Evolutionary conservation across 805 yeast genomes (phyloP).

Genomic region (Jamesozyma jinghongensis): DNA sequence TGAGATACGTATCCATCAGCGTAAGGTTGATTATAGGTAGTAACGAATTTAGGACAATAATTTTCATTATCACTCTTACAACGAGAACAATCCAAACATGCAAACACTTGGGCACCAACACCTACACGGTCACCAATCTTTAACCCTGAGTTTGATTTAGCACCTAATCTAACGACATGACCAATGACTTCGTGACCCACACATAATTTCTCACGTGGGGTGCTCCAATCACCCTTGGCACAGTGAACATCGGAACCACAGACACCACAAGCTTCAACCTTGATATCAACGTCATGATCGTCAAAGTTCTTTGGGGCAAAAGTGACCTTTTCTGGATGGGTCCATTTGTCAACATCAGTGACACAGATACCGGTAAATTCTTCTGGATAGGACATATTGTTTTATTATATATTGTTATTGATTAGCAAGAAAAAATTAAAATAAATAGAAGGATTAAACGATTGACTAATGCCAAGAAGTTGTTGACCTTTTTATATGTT

Average conservation of each 20-base stretch:
- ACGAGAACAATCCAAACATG: conserved; percentile 56
- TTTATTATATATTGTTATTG: too few relatives aligned
- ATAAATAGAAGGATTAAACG: too few relatives aligned
- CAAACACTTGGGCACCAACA: conserved; percentile 58
- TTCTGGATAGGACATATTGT: conserved; percentile 17
- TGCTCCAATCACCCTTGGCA: conserved; percentile 20
- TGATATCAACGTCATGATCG: conserved; percentile 43
- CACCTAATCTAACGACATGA: conserved; percentile 48
- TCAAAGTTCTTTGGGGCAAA: conserved; percentile 42
- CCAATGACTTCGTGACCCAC: conserved; percentile 67
- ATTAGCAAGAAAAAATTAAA: too few relatives aligned
- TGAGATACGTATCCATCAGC: conserved; percentile 41
- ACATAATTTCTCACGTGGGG: conserved; percentile 29
- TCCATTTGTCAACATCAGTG: conserved; percentile 42
- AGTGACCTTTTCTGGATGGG: conserved; percentile 42
- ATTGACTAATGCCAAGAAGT: too few relatives aligned
- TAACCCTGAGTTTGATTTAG: conserved; percentile 37
- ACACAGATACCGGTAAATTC: conserved; percentile 56
- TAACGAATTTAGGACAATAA: conserved; percentile 41
- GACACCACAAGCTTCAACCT: conserved; percentile 53
- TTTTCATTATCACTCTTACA: conserved; percentile 48
- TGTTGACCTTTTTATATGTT: too few relatives aligned
- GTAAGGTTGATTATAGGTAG: conserved; percentile 42
- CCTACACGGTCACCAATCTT: conserved; percentile 73
- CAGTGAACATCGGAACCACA: conserved; percentile 49